Evolutionary conservation across 2,329 filamentous ascomycete species (phyloP).

Genomic region (Didymella exigua): DNA sequence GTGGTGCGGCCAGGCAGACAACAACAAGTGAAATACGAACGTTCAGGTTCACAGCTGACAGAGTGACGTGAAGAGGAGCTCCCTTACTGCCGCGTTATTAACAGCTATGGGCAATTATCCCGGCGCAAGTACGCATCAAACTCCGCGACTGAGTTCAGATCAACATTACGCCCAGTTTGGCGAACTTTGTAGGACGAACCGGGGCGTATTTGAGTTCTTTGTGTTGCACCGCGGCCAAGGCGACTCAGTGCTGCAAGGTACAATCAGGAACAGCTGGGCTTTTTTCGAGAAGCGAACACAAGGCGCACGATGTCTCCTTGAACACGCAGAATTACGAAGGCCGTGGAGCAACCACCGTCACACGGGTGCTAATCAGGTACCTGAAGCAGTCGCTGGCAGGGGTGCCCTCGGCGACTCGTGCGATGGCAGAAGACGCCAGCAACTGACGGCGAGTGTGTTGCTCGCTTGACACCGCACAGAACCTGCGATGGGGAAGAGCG

Average conservation of each 20-base stretch:
- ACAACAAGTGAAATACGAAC: slow-evolving; percentile 1
- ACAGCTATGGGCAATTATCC: neutral
- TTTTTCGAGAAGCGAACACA: slow-evolving; percentile 36
- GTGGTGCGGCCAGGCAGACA: slow-evolving; percentile 8
- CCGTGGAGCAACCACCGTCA: slow-evolving; percentile 30
- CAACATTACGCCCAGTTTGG: slow-evolving; percentile 30
- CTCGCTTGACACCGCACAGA: slow-evolving; percentile 12
- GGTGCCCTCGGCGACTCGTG: slow-evolving; percentile 31
- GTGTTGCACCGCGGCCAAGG: slow-evolving; percentile 35
- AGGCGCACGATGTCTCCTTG: slow-evolving; percentile 39
- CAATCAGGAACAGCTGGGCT: slow-evolving; percentile 33
- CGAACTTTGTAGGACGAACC: slow-evolving; percentile 31
- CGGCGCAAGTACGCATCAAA: slow-evolving; percentile 10
- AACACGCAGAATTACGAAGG: slow-evolving; percentile 37
- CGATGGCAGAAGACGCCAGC: slow-evolving; percentile 18
- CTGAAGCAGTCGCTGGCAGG: slow-evolving; percentile 28
- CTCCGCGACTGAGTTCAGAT: slow-evolving; percentile 12
- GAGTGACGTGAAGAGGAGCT: neutral
- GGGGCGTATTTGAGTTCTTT: slow-evolving; percentile 34
- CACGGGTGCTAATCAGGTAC: slow-evolving; percentile 29
- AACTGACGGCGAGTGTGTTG: slow-evolving; percentile 20
- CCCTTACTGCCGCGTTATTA: neutral
- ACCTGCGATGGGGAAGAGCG: slow-evolving; percentile 20
- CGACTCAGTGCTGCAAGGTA: slow-evolving; percentile 45
- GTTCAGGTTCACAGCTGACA: neutral